Evolutionary conservation across 331 rosid genomes (phyloP), one percentile per base, ranked within the genome.

Genomic region (Arachis monticola): DNA sequence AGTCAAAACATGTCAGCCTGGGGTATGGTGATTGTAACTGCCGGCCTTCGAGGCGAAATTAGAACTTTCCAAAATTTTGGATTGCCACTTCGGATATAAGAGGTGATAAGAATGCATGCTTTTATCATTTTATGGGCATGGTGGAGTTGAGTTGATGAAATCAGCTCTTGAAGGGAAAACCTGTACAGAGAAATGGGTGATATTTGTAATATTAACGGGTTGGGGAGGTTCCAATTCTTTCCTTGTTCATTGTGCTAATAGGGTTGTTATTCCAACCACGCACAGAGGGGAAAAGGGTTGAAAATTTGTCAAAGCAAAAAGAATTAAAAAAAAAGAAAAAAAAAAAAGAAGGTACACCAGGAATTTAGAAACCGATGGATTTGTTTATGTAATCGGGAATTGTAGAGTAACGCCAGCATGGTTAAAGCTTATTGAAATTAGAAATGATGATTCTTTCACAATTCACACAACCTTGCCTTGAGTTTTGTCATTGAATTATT

Each of bases 11-110:
- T 70, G 87, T 64, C 97, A 47, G 97, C 96, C 46, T 95, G 96
- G 99, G 97, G 97, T 60, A 72, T 95, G 91, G 99, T 95, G 92
- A 85, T 95, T 70, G 97, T 95, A 65, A 87, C 97, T 50, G 99
- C 99, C 3, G 92, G 97, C 64, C 93, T 89, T 60, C 79, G 93
- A 66, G 99, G 99, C 53, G 97, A 95, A 74, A 92, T 95, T 77
- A 78, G 88, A 87, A 89, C 93, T 64, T 95, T 87, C 86, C 99
- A 90, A 71, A 95, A 95, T 86, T 95, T 95, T 86, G 97, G 99
- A 74, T 84, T 86, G 53, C 96, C 99, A 11, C 85, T 95, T 76
- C 85, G 93, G 74, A 87, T 92, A 56, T 95, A 73, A 83, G 76
- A 78, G 64, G 67, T 67, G 17, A 76, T 64, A 66, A 48, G 77